Evolutionary conservation across 257 asterid genomes (phyloP).

Genomic region (Anisodus acutangulus): DNA sequence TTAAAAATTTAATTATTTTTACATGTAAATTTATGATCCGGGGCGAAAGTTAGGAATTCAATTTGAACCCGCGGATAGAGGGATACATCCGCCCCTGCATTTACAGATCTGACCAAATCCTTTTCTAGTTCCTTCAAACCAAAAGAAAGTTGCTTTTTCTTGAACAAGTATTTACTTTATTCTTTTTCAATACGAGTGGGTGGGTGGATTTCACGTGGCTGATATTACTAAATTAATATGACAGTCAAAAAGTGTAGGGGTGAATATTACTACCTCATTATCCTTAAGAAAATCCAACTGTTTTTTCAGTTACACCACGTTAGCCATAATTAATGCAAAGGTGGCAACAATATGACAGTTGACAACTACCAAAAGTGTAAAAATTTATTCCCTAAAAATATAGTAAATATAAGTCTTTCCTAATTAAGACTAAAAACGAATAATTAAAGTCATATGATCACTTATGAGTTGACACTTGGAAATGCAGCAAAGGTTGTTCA

Average conservation of each 20-base stretch:
- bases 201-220: slow-evolving; percentile 20
- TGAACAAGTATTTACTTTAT: background rate
- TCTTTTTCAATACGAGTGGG: background rate
- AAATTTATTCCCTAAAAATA: background rate
- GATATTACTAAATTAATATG: background rate
- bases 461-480: slow-evolving; percentile 27
- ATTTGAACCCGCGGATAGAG: no score
- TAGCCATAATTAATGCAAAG: background rate
- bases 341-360: slow-evolving; percentile 22
- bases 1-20: no score
- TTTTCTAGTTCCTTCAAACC: slow-evolving; percentile 9
- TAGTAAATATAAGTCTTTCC: background rate
- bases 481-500: slow-evolving; percentile 17
- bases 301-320: slow-evolving; percentile 26
- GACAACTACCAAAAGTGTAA: slow-evolving; percentile 18
- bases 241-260: background rate
- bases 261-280: background rate
- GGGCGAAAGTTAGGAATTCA: no score
- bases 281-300: slow-evolving; percentile 26
- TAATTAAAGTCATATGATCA: background rate
- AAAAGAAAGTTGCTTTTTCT: slow-evolving; percentile 11
- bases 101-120: background rate
- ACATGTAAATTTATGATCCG: no score
- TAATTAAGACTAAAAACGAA: background rate
- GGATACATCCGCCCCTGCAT: background rate